These are phyloP conservation scores for Penicillium paneum DNA, from an alignment of 2,329 filamentous ascomycete genomes.

Conservation along the genomic window DNA sequence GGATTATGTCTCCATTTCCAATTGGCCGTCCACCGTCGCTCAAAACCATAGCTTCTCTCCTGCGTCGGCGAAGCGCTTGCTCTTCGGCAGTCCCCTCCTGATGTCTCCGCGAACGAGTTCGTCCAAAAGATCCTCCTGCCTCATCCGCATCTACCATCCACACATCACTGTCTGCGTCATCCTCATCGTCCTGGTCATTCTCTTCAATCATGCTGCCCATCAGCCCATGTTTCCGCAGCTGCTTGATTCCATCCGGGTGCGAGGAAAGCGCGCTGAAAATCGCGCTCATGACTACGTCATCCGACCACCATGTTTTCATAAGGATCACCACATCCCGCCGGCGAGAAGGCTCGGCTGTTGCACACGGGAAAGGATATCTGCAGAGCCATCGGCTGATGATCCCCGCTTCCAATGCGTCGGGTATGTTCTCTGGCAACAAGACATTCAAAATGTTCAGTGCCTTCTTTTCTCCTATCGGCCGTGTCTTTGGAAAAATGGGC, in stretches of 20 bases:
- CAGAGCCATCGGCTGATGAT: conserved; percentile 73
- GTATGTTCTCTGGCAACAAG: conserved; percentile 59
- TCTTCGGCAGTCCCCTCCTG: conserved; percentile 49
- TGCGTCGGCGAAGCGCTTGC: conserved; percentile 68
- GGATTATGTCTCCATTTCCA: conserved; percentile 73
- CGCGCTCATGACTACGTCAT: conserved; percentile 45
- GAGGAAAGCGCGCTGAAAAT: conserved; percentile 41
- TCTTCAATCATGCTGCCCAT: conserved; percentile 47
- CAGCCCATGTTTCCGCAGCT: conserved; percentile 43
- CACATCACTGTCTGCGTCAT: conserved; percentile 49
- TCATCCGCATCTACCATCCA: conserved; percentile 54
- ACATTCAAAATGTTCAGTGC: conserved; percentile 55
- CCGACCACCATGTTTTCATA: conserved; percentile 42
- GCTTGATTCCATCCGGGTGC: conserved; percentile 39
- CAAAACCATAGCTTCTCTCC: conserved; percentile 85
- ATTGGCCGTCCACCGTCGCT: conserved; percentile 79
- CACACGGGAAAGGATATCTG: conserved; percentile 66
- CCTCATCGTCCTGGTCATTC: conserved; percentile 48
- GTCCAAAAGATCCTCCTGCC: conserved; percentile 43
- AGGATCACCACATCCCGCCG: conserved; percentile 41
- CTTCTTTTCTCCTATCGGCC: conserved; percentile 44
- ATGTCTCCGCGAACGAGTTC: conserved; percentile 31
- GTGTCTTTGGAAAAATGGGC: conserved; percentile 39
- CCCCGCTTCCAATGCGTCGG: conserved; percentile 57
- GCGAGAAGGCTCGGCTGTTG: conserved; percentile 49